Evolutionary conservation across 768 basidiomycete species (phyloP).

Genomic region (Leccinum subgranulosum): DNA sequence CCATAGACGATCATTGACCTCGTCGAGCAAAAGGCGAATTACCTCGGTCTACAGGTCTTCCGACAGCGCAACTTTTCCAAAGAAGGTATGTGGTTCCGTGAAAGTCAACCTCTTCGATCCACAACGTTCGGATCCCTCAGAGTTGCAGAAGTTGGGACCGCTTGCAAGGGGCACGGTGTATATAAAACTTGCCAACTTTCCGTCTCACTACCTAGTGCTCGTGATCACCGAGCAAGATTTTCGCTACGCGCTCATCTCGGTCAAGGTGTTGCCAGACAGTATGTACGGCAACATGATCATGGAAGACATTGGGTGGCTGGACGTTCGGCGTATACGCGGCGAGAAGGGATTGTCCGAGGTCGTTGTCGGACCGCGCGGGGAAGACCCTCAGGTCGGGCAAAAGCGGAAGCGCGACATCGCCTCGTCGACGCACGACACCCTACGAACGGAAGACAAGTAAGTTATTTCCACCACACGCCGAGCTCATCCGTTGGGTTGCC

Average conservation of each 20-base stretch:
- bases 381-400: constrained; percentile 22
- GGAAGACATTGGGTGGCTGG: constrained; percentile 79
- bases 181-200: constrained; percentile 75
- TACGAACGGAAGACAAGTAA: constrained; percentile 30
- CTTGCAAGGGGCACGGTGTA: constrained; percentile 61
- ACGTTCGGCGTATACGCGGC: constrained; percentile 63
- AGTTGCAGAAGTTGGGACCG: constrained; percentile 68
- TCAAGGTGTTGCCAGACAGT: constrained; percentile 50
- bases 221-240: constrained; percentile 77
- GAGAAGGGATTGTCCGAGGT: constrained; percentile 30
- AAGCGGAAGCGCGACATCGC: constrained; percentile 29
- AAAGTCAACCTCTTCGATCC: not conserved
- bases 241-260: constrained; percentile 78
- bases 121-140: constrained; percentile 34
- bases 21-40: constrained; percentile 80
- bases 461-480: not conserved
- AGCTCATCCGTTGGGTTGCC: not conserved
- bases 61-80: constrained; percentile 62
- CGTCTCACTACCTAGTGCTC: constrained; percentile 80
- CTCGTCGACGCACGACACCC: not conserved
- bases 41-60: constrained; percentile 77
- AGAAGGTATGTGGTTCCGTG: constrained; percentile 47
- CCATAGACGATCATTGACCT: constrained; percentile 81
- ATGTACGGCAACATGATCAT: constrained; percentile 61
- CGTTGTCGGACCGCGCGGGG: constrained; percentile 10